phyloP scores from a whole-genome alignment of 106 monocot species.

The Platanthera guangdongensis region DNA sequence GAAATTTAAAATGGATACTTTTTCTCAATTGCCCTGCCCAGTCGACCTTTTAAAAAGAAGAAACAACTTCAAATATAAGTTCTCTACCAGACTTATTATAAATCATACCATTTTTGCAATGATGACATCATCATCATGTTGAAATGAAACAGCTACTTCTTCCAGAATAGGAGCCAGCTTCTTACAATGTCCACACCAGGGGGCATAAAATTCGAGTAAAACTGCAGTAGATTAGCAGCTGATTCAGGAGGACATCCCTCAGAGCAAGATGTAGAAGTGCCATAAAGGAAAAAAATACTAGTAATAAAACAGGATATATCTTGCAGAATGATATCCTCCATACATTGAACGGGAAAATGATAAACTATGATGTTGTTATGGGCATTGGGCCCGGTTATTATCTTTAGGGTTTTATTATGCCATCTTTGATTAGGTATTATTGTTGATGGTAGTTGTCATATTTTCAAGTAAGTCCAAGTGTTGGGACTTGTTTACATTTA shows the following conservation, averaged over 20 bases:
- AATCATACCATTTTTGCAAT: constrained; percentile 85
- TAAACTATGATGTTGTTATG: background rate
- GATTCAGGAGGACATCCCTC: background rate
- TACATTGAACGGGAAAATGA: background rate
- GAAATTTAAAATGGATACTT: too few species aligned
- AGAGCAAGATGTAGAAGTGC: background rate
- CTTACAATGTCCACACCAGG: constrained; percentile 97
- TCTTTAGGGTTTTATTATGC: too few species aligned
- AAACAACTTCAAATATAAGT: background rate
- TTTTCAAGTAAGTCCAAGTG: too few species aligned
- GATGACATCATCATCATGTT: constrained; percentile 63
- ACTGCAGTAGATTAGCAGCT: constrained; percentile 30
- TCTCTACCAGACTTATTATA: background rate
- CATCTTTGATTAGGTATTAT: too few species aligned
- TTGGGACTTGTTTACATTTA: too few species aligned
- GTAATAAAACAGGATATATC: background rate
- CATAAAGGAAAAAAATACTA: background rate
- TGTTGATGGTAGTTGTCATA: too few species aligned
- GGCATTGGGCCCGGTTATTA: too few species aligned
- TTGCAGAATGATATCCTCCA: background rate
- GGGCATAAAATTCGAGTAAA: constrained; percentile 88
- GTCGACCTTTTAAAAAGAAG: background rate
- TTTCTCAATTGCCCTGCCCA: too few species aligned
- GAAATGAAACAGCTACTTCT: constrained; percentile 68
- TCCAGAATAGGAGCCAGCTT: constrained; percentile 75